phyloP scores from a whole-genome alignment of 139 green algal species.

The Penium margaritaceum region DNA sequence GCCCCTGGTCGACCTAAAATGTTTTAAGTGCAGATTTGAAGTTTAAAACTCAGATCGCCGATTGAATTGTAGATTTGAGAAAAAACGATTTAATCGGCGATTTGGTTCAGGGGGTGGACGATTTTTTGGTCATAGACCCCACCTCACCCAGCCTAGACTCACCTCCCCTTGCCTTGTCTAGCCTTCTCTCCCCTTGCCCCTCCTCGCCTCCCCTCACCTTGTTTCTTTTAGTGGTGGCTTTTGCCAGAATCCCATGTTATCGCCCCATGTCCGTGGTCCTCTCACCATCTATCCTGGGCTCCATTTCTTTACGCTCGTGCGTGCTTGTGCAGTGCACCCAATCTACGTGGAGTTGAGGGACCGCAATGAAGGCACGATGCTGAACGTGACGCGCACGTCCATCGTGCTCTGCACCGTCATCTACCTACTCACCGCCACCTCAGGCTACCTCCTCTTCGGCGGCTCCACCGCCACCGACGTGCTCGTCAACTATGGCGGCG shows the following conservation, averaged over 20 bases:
- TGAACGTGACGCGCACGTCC: not conserved
- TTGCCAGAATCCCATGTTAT: not conserved
- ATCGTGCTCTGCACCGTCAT: not conserved
- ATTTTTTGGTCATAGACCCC: no score
- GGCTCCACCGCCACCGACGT: not conserved
- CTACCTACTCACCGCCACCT: slow-evolving; percentile 7
- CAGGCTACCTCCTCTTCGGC: slow-evolving; percentile 18
- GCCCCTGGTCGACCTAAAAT: no score
- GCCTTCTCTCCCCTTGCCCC: no score
- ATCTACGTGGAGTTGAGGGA: slow-evolving; percentile 17
- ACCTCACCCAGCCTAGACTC: no score
- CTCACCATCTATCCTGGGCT: not conserved
- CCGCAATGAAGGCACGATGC: slow-evolving; percentile 2
- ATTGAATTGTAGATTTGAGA: no score
- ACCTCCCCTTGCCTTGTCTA: not conserved
- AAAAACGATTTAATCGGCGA: no score
- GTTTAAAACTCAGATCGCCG: no score
- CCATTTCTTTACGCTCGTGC: not conserved
- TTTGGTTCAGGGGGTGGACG: no score
- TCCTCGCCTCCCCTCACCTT: no score
- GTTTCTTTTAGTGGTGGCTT: no score
- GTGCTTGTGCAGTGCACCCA: not conserved
- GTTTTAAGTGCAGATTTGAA: no score
- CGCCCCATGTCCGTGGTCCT: not conserved
- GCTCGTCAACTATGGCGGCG: slow-evolving; percentile 7